These are phyloP conservation scores for Anisodus acutangulus DNA, from an alignment of 257 asterid species.

Conservation along the genomic window DNA sequence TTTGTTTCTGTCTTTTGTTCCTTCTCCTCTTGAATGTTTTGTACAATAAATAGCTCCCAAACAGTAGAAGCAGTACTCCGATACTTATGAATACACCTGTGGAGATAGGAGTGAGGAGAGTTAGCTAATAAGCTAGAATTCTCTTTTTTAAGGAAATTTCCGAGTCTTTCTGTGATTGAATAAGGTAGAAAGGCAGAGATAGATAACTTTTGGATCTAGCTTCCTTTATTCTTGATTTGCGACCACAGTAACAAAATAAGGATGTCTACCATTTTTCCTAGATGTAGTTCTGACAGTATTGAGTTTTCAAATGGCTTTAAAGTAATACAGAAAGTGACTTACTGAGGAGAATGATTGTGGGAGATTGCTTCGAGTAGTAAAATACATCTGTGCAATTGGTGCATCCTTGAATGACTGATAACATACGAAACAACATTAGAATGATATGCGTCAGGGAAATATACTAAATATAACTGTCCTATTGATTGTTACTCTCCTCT, in stretches of 20 bases:
- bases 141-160: not conserved
- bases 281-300: not conserved
- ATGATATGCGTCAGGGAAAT: not conserved
- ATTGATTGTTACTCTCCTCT: not conserved
- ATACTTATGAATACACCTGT: conserved; percentile 25
- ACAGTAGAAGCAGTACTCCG: not conserved
- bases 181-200: not conserved
- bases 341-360: not conserved
- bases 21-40: conserved; percentile 30
- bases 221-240: not conserved
- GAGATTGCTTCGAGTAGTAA: not conserved
- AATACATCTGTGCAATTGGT: not conserved
- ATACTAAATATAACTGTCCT: not conserved
- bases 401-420: conserved; percentile 13
- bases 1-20: conserved; percentile 25
- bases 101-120: not conserved
- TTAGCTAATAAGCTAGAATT: not conserved
- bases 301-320: not conserved
- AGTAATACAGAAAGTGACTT: not conserved
- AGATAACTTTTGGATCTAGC: not conserved
- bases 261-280: not conserved
- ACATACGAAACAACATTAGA: conserved; percentile 6
- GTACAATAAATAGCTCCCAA: conserved; percentile 20
- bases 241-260: not conserved
- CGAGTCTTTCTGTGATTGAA: not conserved